Conservation (phyloP, 2,329 filamentous ascomycete genomes). For the Neofusicoccum sp. region DNA sequence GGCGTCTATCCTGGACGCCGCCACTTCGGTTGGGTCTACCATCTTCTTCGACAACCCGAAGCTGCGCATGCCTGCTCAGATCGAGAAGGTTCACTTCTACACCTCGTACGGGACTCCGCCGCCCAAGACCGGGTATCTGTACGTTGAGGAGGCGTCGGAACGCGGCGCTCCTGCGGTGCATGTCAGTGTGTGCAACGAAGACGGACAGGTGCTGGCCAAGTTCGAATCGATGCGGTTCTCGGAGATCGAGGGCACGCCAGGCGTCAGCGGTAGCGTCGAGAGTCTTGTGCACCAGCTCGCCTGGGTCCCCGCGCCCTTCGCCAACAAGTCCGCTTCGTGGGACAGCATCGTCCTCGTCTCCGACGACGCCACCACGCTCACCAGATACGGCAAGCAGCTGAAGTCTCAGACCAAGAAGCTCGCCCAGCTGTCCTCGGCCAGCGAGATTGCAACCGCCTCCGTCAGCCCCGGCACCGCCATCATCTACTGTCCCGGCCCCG, state of each 20-base stretch:
- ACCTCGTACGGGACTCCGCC: slow-evolving; percentile 20
- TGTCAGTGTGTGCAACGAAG: slow-evolving; percentile 29
- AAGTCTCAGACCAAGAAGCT: slow-evolving; percentile 15
- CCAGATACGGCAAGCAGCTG: slow-evolving; percentile 25
- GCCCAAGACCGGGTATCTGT: slow-evolving; percentile 38
- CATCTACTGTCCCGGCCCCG: slow-evolving; percentile 23
- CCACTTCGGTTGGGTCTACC: slow-evolving; percentile 43
- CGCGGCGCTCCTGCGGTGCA: slow-evolving; percentile 30
- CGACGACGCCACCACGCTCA: slow-evolving; percentile 22
- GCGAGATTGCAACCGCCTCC: background rate
- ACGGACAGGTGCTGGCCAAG: slow-evolving; percentile 32
- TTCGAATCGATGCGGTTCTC: slow-evolving; percentile 40
- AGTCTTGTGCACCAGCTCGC: slow-evolving; percentile 38
- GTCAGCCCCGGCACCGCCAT: slow-evolving; percentile 20
- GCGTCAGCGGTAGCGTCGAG: slow-evolving; percentile 25
- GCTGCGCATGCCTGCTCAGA: slow-evolving; percentile 39
- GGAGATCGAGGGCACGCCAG: slow-evolving; percentile 36
- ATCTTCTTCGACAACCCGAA: slow-evolving; percentile 38
- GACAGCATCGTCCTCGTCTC: slow-evolving; percentile 29
- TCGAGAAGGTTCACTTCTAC: slow-evolving; percentile 30
- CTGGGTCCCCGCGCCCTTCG: slow-evolving; percentile 38
- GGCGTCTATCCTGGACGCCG: slow-evolving; percentile 44
- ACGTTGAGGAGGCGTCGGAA: slow-evolving; percentile 29
- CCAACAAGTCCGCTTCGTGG: slow-evolving; percentile 30
- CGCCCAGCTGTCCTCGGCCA: background rate